These are phyloP conservation scores for Naegleria fowleri DNA, from an alignment of 208 protist species.

Conservation along the genomic window DNA sequence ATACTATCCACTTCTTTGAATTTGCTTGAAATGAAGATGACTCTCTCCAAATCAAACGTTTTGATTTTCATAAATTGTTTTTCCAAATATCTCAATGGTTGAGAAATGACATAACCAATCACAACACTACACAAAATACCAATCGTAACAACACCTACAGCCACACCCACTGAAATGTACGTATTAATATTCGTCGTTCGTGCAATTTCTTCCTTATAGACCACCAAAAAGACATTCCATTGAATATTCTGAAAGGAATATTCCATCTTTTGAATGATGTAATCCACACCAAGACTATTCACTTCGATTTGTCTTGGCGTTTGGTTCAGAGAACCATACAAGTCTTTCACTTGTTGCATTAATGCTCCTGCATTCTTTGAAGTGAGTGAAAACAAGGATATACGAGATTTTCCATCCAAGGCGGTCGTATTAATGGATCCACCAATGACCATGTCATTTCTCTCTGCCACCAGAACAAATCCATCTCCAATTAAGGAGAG, in stretches of 20 bases:
- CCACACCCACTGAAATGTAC: not conserved
- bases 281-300: not conserved
- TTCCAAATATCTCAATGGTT: not conserved
- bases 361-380: not conserved
- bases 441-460: not conserved
- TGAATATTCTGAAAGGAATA: not conserved
- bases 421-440: not conserved
- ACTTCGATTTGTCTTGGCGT: not conserved
- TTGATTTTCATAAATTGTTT: conserved; percentile 1
- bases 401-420: not conserved
- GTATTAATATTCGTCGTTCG: not conserved
- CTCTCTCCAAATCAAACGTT: not conserved
- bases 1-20: not conserved
- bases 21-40: not conserved
- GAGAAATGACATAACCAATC: not conserved
- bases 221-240: not conserved
- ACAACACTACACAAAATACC: not conserved
- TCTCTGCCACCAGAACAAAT: not conserved
- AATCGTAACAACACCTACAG: not conserved
- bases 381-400: not conserved
- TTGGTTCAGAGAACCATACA: not conserved
- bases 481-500: not conserved
- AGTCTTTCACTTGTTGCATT: not conserved
- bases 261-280: not conserved
- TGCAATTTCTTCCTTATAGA: not conserved